Percentiles rank a stretch among this genome's conserved stretches.
phyloP scores from a whole-genome alignment of 2,329 filamentous ascomycete genomes.

The Penicillium sp. region DNA sequence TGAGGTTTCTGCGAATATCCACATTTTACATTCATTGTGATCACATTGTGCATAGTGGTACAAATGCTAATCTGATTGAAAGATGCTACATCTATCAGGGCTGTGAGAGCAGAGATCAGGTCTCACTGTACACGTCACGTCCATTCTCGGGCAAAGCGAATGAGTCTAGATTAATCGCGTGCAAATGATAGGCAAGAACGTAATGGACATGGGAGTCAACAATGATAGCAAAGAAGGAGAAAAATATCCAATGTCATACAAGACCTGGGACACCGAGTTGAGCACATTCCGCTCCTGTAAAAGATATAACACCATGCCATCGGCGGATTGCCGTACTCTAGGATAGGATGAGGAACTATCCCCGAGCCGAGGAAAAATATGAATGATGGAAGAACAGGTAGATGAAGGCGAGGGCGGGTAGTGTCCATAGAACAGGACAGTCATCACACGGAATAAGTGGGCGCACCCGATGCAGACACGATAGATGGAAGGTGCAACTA shows the following conservation, averaged over 20 bases:
- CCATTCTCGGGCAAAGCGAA: conserved; percentile 10
- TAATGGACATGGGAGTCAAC: neutral
- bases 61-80: too few species aligned
- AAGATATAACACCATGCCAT: conserved; percentile 23
- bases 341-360: neutral
- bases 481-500: conserved; percentile 2
- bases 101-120: neutral
- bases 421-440: conserved; percentile 1
- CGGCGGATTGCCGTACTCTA: conserved; percentile 18
- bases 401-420: conserved; percentile 1
- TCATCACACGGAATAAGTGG: conserved; percentile 13
- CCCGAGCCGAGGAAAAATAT: too few species aligned
- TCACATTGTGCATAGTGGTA: too few species aligned
- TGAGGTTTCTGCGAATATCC: neutral
- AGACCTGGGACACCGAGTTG: conserved; percentile 1
- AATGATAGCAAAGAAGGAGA: conserved; percentile 1
- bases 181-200: neutral
- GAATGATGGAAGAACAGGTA: conserved; percentile 4
- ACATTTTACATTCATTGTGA: neutral
- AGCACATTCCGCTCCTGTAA: conserved; percentile 3
- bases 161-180: neutral
- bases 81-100: neutral
- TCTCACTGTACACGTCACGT: conserved; percentile 17
- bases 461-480: conserved; percentile 12
- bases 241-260: neutral